Percentiles rank a stretch among this genome's conserved stretches.
Conservation (phyloP, 2,329 filamentous ascomycete genomes). For the Penicillium sp. region DNA sequence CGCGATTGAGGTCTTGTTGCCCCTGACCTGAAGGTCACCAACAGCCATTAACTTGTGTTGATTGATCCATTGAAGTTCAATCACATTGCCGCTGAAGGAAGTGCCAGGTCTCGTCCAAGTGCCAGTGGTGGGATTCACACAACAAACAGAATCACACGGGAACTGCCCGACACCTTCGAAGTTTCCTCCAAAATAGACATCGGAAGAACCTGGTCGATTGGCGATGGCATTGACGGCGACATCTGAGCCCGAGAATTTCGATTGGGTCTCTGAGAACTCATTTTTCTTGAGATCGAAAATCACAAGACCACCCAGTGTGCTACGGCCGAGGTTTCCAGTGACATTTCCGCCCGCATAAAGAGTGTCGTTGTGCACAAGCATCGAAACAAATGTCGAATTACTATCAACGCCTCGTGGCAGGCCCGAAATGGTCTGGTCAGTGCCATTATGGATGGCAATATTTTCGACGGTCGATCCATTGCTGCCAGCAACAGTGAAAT, state of each 20-base stretch:
- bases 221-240: constrained; percentile 75
- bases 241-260: constrained; percentile 68
- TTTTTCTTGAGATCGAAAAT: constrained; percentile 71
- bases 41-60: constrained; percentile 71
- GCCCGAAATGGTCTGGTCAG: constrained; percentile 68
- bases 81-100: constrained; percentile 68
- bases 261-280: constrained; percentile 65
- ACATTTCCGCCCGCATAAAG: constrained; percentile 83
- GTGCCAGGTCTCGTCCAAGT: constrained; percentile 81
- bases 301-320: constrained; percentile 68
- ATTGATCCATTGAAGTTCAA: constrained; percentile 72
- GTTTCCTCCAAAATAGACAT: constrained; percentile 82
- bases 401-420: constrained; percentile 62
- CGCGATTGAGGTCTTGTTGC: constrained; percentile 66
- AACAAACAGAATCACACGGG: constrained; percentile 77
- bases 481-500: constrained; percentile 70
- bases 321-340: constrained; percentile 64
- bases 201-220: constrained; percentile 65
- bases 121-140: constrained; percentile 66
- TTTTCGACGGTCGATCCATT: constrained; percentile 75
- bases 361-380: constrained; percentile 65
- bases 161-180: constrained; percentile 83
- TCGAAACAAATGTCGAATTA: constrained; percentile 71
- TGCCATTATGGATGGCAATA: constrained; percentile 75
- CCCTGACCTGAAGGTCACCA: constrained; percentile 70